These are phyloP conservation scores for Helianthus annuus DNA, from an alignment of 129 eudicot genomes.

Conservation along the genomic window DNA sequence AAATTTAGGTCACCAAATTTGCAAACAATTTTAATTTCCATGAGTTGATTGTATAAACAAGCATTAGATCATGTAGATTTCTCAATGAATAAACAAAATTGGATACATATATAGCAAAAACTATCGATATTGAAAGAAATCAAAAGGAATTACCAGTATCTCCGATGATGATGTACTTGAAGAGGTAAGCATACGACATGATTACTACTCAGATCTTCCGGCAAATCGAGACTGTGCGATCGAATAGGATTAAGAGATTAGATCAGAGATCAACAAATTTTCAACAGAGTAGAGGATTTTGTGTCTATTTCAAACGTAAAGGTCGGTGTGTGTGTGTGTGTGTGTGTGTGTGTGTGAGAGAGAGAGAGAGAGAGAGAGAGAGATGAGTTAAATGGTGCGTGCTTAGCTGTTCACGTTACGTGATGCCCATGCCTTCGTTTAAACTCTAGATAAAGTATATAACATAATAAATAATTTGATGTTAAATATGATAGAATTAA, in stretches of 20 bases:
- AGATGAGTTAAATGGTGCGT: background rate
- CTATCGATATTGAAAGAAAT: background rate
- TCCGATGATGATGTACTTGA: constrained; percentile 98
- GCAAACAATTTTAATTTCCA: background rate
- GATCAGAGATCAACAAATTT: constrained; percentile 15
- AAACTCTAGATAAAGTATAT: background rate
- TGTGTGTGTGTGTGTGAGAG: too few relatives aligned
- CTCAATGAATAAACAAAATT: constrained; percentile 6
- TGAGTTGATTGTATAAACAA: background rate
- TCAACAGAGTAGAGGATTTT: background rate
- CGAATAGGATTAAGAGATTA: constrained; percentile 5
- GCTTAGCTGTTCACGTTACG: constrained; percentile 39
- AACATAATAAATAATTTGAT: background rate
- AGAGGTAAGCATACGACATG: constrained; percentile 91
- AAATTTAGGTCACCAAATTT: background rate
- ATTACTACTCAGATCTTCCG: constrained; percentile 33
- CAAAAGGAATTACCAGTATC: constrained; percentile 57
- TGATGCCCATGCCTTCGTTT: constrained; percentile 11
- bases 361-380: background rate
- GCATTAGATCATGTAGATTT: background rate
- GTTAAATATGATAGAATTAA: too few relatives aligned
- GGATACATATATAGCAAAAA: constrained; percentile 6
- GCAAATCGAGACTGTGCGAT: background rate
- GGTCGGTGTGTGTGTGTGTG: background rate
- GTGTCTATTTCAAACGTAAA: background rate